Base-by-base conservation (phyloP, 2,329 filamentous ascomycete species). In the Akanthomyces muscarius region DNA sequence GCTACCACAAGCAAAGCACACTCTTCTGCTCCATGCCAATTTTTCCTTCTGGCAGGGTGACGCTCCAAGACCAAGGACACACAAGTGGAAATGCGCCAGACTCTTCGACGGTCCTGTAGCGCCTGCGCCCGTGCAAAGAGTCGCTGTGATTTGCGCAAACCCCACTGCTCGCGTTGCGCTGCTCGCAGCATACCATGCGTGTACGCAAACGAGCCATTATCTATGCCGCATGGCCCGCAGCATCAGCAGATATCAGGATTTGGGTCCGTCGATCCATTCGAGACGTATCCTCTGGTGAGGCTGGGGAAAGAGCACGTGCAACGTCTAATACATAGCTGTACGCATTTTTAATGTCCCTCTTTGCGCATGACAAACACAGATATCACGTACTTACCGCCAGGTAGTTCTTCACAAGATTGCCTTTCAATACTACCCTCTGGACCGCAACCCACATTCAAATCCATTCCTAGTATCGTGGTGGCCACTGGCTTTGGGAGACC, bases 391-490 rank as follows among this genome's bases (percentile, higher is more conserved):
- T 64, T 57, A 67, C 72, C 60, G 3, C n/a, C 33, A 47, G 14
- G 28, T 61, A 85, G 83, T 86, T 65, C 72, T 85, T 4, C 76
- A 79, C 48, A 84, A 81, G 51, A 86, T 86, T 53, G 82, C 83
- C 0, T 86, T 86, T 57, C 80, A 85, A 65, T 86, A 86, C 67
- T 86, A 86, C 66, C 84, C 83, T 0, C 73, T 85, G 23, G 84
- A 86, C 58, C 72, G 84, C 8, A 78, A 75, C 64, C 68, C 76
- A n/a, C 70, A 71, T 0, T 83, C 83, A 8, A 86, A 86, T 66
- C 83, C 83, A 0, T 86, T 86, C 64, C 72, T 86, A 21, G 72
- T 84, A 7, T 85, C 82, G 0, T 86, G 84, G 84, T 86, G 84
- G 83, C 84, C 84, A 0, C 74, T 82, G 1, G 83, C 83, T 0